Conservation (phyloP, 768 basidiomycete genomes). For the Tulasnella sp. region DNA sequence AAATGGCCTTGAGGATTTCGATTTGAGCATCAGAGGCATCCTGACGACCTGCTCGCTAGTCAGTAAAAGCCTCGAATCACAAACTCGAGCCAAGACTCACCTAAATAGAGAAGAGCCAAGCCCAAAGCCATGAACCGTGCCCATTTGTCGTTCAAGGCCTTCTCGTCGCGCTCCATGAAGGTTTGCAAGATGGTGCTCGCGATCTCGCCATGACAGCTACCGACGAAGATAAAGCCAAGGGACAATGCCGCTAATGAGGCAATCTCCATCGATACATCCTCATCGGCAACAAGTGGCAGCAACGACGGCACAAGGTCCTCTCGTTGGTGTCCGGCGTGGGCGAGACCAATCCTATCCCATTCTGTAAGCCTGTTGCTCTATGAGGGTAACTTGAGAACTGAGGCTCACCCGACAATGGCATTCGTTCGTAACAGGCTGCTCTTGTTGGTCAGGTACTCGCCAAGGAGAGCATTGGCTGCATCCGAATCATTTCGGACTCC, state of each 20-base stretch:
- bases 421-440: constrained; percentile 75
- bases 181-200: constrained; percentile 83
- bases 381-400: neutral
- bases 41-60: constrained; percentile 59
- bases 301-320: constrained; percentile 72
- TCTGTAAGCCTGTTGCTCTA: neutral
- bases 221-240: constrained; percentile 91
- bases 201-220: constrained; percentile 89
- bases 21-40: constrained; percentile 90
- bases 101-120: constrained; percentile 82
- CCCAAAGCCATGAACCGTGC: constrained; percentile 83
- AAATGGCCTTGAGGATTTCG: constrained; percentile 86
- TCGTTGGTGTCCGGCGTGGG: constrained; percentile 89
- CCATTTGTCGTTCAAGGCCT: constrained; percentile 85
- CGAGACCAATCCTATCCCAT: constrained; percentile 62
- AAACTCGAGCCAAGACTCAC: constrained; percentile 38
- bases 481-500: constrained; percentile 89
- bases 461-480: constrained; percentile 80
- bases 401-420: constrained; percentile 62
- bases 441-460: constrained; percentile 83
- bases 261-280: constrained; percentile 79
- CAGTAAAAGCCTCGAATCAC: neutral
- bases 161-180: constrained; percentile 70
- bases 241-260: constrained; percentile 77
- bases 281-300: constrained; percentile 77